Conservation (phyloP, 176 grass and related monocot genomes). For the Carex kokanica region DNA sequence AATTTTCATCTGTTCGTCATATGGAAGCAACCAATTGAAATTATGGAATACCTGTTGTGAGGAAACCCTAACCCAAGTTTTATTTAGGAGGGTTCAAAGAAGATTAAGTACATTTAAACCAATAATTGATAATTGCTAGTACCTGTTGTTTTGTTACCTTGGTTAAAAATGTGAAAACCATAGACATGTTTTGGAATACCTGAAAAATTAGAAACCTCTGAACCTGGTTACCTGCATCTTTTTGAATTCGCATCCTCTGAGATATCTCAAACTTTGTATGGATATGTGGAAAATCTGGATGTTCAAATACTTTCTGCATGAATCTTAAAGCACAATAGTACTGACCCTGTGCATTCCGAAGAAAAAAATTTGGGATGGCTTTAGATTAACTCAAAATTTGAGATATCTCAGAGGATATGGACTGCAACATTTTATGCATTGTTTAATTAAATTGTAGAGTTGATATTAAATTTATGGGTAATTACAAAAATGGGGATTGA, state of each 20-base stretch:
- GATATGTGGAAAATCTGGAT: too few relatives aligned
- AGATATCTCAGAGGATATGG: too few relatives aligned
- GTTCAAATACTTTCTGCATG: too few relatives aligned
- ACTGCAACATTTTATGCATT: background rate
- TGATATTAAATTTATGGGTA: conserved; percentile 43
- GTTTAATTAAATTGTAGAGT: background rate
- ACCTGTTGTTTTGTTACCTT: background rate
- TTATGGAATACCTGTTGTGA: background rate
- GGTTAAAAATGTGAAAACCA: background rate
- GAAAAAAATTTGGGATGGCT: too few relatives aligned
- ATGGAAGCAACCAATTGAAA: background rate
- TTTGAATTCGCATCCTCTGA: too few relatives aligned
- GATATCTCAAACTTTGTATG: too few relatives aligned
- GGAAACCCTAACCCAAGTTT: background rate
- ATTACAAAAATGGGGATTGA: conserved; percentile 72
- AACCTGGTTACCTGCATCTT: background rate
- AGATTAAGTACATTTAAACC: background rate
- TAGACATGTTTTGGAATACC: background rate
- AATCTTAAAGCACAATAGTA: too few relatives aligned
- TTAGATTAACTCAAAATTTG: too few relatives aligned
- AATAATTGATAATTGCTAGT: background rate
- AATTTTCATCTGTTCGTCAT: background rate
- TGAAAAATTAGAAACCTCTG: background rate
- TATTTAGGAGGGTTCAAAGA: background rate
- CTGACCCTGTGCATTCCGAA: too few relatives aligned